Evolutionary conservation across 768 basidiomycete genomes (phyloP).

Genomic region (Suillus weaverae): DNA sequence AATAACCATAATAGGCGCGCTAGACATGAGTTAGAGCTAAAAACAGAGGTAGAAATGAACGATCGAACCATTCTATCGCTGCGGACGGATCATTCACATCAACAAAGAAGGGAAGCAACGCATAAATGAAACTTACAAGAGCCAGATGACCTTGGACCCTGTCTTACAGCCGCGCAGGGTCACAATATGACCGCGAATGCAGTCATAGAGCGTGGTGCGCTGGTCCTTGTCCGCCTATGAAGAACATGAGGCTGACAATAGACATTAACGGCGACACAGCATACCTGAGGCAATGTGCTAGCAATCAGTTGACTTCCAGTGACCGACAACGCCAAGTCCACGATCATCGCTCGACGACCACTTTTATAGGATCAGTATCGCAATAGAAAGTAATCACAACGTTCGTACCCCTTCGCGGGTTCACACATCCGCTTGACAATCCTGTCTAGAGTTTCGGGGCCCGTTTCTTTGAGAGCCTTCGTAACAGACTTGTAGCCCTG

Average conservation of each 20-base stretch:
- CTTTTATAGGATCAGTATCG: conserved; percentile 34
- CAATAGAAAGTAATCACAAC: background rate
- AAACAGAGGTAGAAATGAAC: background rate
- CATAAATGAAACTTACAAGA: conserved; percentile 51
- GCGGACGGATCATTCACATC: conserved; percentile 10
- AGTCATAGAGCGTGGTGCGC: conserved; percentile 77
- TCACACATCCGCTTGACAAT: conserved; percentile 85
- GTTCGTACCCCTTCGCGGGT: conserved; percentile 69
- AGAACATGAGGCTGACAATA: conserved; percentile 12
- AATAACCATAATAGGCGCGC: conserved; percentile 69
- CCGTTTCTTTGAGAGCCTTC: conserved; percentile 85
- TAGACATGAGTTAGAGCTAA: conserved; percentile 28
- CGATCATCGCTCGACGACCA: conserved; percentile 79
- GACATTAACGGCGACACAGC: conserved; percentile 18
- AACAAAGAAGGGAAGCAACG: background rate
- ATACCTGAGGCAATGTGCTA: conserved; percentile 73
- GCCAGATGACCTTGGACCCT: conserved; percentile 89
- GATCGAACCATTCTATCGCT: conserved; percentile 58
- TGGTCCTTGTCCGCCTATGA: conserved; percentile 83
- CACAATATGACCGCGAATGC: conserved; percentile 84
- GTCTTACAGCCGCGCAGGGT: conserved; percentile 91
- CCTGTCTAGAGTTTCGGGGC: conserved; percentile 69
- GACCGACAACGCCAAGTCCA: conserved; percentile 80
- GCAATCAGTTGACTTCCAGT: conserved; percentile 87
- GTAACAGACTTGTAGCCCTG: conserved; percentile 88